A percentile compares a stretch with the other conserved stretches of the same genome.
Conservation (phyloP, 2,329 filamentous ascomycete genomes). For the Didymella glomerata region DNA sequence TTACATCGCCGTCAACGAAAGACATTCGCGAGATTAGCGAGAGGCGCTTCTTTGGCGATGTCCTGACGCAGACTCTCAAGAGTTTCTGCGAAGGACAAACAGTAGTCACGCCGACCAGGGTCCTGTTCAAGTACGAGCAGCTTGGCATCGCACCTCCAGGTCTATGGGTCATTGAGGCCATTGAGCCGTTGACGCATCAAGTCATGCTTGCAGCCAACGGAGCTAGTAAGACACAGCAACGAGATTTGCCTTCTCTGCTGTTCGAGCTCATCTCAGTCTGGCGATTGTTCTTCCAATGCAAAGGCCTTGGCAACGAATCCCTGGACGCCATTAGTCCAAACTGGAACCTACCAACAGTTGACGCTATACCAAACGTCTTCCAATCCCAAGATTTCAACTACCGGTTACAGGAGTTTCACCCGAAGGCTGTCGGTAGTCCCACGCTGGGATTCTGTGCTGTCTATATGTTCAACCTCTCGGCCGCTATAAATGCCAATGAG, state of each 20-base stretch:
- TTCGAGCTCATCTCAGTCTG: conserved; percentile 45
- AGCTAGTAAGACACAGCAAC: conserved; percentile 8
- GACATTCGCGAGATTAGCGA: conserved; percentile 33
- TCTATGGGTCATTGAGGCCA: conserved; percentile 31
- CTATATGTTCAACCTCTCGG: conserved; percentile 42
- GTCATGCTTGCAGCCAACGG: conserved; percentile 29
- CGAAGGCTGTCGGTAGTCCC: conserved; percentile 27
- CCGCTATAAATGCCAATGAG: conserved; percentile 28
- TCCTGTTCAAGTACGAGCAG: conserved; percentile 43
- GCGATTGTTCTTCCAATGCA: conserved; percentile 46
- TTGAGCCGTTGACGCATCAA: conserved; percentile 38
- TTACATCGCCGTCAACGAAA: conserved; percentile 30
- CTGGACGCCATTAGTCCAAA: conserved; percentile 32
- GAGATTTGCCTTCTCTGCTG: conserved; percentile 32
- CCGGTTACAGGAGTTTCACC: conserved; percentile 40
- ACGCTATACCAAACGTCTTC: conserved; percentile 19
- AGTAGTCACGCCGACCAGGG: conserved; percentile 33
- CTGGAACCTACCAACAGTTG: conserved; percentile 38
- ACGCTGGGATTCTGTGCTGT: conserved; percentile 42
- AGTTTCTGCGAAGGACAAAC: conserved; percentile 30
- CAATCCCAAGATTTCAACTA: conserved; percentile 26
- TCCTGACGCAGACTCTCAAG: conserved; percentile 27
- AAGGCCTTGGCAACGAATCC: conserved; percentile 26
- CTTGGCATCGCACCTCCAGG: conserved; percentile 36
- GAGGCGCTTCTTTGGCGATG: conserved; percentile 33